phyloP scores from a whole-genome alignment of 1,284 basidiomycete species.

The Pyrrhoderma noxium region DNA sequence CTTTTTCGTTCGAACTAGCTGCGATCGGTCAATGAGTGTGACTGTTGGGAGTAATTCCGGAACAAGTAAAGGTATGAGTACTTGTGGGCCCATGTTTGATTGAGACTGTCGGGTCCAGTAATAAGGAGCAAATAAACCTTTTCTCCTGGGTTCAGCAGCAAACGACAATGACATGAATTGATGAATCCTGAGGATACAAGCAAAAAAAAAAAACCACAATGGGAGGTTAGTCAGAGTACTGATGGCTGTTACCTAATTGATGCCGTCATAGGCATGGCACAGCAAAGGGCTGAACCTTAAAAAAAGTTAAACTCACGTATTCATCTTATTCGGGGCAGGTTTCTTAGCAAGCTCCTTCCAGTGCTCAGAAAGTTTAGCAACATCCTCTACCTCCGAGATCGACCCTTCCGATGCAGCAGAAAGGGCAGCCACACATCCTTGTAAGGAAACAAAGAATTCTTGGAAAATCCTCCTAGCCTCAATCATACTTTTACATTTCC shows the following conservation, averaged over 20 bases:
- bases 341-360: conserved; percentile 15
- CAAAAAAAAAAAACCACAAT: not conserved
- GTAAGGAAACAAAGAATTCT: conserved; percentile 40
- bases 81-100: conserved; percentile 28
- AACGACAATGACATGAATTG: conserved; percentile 74
- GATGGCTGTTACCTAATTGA: too few species aligned
- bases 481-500: conserved; percentile 35
- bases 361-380: conserved; percentile 30
- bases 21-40: conserved; percentile 56
- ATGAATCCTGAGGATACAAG: conserved; percentile 47
- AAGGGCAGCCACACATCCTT: not conserved
- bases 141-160: conserved; percentile 62
- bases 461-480: conserved; percentile 45
- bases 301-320: conserved; percentile 38
- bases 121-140: conserved; percentile 64
- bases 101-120: conserved; percentile 53
- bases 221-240: not conserved
- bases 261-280: too few species aligned
- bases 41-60: conserved; percentile 63
- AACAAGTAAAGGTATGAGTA: conserved; percentile 64
- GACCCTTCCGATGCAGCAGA: conserved; percentile 29
- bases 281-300: conserved; percentile 14
- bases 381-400: conserved; percentile 33
- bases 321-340: conserved; percentile 44
- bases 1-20: conserved; percentile 41